These are phyloP conservation scores for Paxillus ammoniavirescens DNA, from an alignment of 768 basidiomycete genomes.

Conservation along the genomic window DNA sequence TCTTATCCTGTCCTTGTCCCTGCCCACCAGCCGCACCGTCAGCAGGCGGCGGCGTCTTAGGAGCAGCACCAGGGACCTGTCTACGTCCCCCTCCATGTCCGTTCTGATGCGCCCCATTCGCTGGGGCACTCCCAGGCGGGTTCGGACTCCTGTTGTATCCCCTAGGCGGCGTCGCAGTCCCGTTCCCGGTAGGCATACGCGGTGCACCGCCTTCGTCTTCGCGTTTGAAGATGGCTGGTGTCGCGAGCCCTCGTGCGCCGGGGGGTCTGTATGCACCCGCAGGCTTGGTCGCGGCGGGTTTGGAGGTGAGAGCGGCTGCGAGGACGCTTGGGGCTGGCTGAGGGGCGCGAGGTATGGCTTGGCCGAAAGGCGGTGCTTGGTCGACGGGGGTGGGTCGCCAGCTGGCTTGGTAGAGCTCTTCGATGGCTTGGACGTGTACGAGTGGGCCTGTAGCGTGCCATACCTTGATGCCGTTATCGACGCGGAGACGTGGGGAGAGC, in stretches of 20 bases:
- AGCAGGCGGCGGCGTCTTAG: conserved; percentile 45
- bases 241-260: conserved; percentile 85
- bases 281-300: conserved; percentile 58
- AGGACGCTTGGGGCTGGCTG: conserved; percentile 58
- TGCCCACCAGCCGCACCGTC: conserved; percentile 28
- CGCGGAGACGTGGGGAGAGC: conserved; percentile 90
- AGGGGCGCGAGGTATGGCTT: conserved; percentile 65
- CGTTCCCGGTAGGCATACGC: conserved; percentile 46
- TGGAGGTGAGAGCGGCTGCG: conserved; percentile 46
- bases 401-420: conserved; percentile 87
- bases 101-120: conserved; percentile 33
- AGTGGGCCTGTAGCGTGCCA: conserved; percentile 91
- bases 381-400: conserved; percentile 81
- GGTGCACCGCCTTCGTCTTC: conserved; percentile 84
- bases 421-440: conserved; percentile 76
- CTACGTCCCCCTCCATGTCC: conserved; percentile 31
- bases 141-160: conserved; percentile 58
- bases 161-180: conserved; percentile 62
- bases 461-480: conserved; percentile 96
- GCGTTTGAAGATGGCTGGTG: conserved; percentile 85
- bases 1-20: conserved; percentile 37
- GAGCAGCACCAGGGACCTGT: conserved; percentile 72
- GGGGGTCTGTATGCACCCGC: conserved; percentile 93
- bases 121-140: conserved; percentile 45
- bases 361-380: conserved; percentile 64